Evolutionary conservation across 306 rosid species (phyloP), one percentile per base, ranked within the genome.

Genomic region (Prunus mume): DNA sequence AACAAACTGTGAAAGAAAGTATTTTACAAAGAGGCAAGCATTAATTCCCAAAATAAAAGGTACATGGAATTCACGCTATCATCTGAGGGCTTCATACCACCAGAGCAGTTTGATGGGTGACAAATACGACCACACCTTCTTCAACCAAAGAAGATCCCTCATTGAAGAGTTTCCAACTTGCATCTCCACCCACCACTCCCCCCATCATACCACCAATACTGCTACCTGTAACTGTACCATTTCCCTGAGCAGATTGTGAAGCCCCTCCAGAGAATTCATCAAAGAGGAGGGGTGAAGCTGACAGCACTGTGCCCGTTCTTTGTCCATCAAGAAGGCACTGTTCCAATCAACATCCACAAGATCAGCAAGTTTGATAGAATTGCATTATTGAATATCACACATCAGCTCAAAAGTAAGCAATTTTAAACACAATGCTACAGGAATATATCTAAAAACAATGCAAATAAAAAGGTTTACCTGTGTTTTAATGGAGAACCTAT

Each of bases 281-380:
- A 64, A 79, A 86, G 71, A 90, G 89, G 72, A 95, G 92, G 32
- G 99, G 97, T 22, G 99, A 89, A 86, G 96, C 97, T 12, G 99
- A 90, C 51, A 95, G 87, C 72, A 90, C 95, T 54, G 83, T 84
- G 78, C 99, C 97, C 57, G 97, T 87, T 83, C 68, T 90, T 92
- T 90, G 91, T 73, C 98, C 98, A 86, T 95, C 99, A 84, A 95
- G 93, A 73, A 92, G 96, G 86, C 99, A 95, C 99, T 95, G 73
- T 75, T 81, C 75, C 79, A 75, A 78, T 80, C 76, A 78, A 84
- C 76, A 58, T 80, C 80, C 69, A 81, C 75, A 82, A 74, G 72
- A 80, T 83, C 63, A 86, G 84, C 67, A 78, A 46, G 75, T 60
- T 72, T 68, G 64, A 79, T 22, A 75, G 63, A 78, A 65, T 65